Percentiles rank a stretch among this genome's conserved stretches.
Conservation (phyloP, 352 stramenopile genomes). For the Phytophthora vignae region DNA sequence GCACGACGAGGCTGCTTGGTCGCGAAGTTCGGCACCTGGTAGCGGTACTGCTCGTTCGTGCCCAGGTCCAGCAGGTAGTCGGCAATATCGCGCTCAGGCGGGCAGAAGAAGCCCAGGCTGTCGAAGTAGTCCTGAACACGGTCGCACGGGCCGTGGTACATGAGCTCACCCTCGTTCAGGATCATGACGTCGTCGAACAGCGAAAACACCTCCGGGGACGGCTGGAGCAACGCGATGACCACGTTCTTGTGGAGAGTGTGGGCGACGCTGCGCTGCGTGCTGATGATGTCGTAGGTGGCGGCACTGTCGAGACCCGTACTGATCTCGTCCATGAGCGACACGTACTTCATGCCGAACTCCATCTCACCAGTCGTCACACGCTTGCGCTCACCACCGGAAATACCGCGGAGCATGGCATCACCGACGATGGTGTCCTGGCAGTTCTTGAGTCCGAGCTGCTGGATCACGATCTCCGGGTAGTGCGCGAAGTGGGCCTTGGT, state of each 20-base stretch:
- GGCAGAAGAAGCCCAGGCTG: constrained; percentile 40
- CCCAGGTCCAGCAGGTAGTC: constrained; percentile 41
- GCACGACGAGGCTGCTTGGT: constrained; percentile 20
- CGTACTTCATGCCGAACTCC: constrained; percentile 69
- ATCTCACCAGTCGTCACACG: constrained; percentile 68
- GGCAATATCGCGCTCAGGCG: constrained; percentile 37
- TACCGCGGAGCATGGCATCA: too few relatives aligned
- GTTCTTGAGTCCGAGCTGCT: constrained; percentile 41
- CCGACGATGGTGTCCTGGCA: too few relatives aligned
- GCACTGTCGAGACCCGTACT: constrained; percentile 67
- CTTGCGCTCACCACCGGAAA: constrained; percentile 72
- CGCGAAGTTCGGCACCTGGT: constrained; percentile 12
- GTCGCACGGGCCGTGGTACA: constrained; percentile 63
- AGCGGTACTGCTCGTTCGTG: constrained; percentile 38
- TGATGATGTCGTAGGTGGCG: constrained; percentile 68
- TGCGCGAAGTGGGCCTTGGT: constrained; percentile 25
- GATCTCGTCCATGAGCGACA: constrained; percentile 86
- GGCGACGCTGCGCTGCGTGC: constrained; percentile 41
- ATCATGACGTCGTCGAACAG: constrained; percentile 70
- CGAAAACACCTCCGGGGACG: constrained; percentile 79
- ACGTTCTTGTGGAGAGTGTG: constrained; percentile 38
- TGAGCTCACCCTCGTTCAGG: constrained; percentile 62
- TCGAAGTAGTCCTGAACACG: constrained; percentile 45
- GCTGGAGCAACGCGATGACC: constrained; percentile 84
- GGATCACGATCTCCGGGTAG: constrained; percentile 49